These are phyloP conservation scores for Gyromitra esculenta DNA, from an alignment of 2,329 filamentous ascomycete species.

Conservation along the genomic window DNA sequence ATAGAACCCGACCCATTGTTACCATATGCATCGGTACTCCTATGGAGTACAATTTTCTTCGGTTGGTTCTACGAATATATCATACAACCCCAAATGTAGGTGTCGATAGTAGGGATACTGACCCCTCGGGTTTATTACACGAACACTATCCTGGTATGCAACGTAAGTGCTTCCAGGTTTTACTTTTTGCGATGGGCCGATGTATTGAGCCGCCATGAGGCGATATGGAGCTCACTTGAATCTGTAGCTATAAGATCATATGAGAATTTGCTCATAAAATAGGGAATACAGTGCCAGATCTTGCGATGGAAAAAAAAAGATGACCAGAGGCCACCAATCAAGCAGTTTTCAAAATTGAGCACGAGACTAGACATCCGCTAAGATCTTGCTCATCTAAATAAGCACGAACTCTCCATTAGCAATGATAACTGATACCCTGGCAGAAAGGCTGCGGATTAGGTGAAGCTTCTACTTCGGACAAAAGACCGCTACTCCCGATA, in stretches of 20 bases:
- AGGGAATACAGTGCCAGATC: neutral
- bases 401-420: neutral
- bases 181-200: neutral
- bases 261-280: neutral
- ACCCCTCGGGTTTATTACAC: neutral
- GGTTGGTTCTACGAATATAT: neutral
- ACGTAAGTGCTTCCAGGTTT: neutral
- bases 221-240: neutral
- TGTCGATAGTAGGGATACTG: neutral
- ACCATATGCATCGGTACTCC: neutral
- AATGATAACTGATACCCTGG: constrained; percentile 8
- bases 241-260: neutral
- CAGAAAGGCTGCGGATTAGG: neutral
- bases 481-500: neutral
- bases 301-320: neutral
- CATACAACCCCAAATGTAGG: neutral
- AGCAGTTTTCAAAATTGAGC: neutral
- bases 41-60: constrained; percentile 1
- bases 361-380: neutral
- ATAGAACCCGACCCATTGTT: constrained; percentile 8
- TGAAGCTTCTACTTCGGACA: neutral
- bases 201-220: neutral
- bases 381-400: neutral
- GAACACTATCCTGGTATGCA: neutral
- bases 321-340: neutral